Base-by-base conservation (phyloP, 2,329 filamentous ascomycete genomes). In the Aureobasidium sp. region DNA sequence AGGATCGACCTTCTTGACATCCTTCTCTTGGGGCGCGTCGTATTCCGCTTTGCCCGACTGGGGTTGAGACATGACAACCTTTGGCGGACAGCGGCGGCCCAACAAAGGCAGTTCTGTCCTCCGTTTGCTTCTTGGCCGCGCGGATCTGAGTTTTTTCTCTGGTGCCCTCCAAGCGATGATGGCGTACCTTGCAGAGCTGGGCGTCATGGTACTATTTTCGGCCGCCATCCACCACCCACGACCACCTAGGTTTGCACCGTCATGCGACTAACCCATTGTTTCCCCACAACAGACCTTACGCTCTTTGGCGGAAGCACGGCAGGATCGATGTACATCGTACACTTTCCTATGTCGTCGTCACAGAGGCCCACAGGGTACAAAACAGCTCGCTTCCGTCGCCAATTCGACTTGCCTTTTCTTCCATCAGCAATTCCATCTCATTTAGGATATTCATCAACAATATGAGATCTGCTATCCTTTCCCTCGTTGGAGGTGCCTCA, bases 401-500 rank as follows among this genome's bases (percentile, higher is more conserved):
- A 22, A 31, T 8, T 25, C 41, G 12, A 31, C 39, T 42, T 49
- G 20, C 20, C 15, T 34, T 48, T 29, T 31, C 45, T 51, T 25
- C 29, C 27, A 22, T 36, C 57, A 51, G 12, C 44, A 59, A 41
- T 36, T 34, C 14, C 22, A 57, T 17, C 25, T 41, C 20, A 42
- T n/a, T 31, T 27, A 31, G 47, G 22, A 55, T 39, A 49, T 48
- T 55, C 48, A 63, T 49, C 27, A 45, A 37, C 48, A 60, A 42
- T 29, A 63, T 63, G 62, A 49, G 55, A 44, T 59, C 62, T 34
- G 49, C 64, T 60, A 58, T 63, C 39, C 51, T 64, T 48, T 44
- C 64, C n/a, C 67, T 74, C 39, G 72, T 73, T 41, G 74, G 77
- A 42, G 73, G 75, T 15, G 73, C 73, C 67, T 74, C 75, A 59